These are phyloP conservation scores for Cenococcum geophilum DNA, from an alignment of 495 filamentous ascomycete genomes.

Conservation along the genomic window DNA sequence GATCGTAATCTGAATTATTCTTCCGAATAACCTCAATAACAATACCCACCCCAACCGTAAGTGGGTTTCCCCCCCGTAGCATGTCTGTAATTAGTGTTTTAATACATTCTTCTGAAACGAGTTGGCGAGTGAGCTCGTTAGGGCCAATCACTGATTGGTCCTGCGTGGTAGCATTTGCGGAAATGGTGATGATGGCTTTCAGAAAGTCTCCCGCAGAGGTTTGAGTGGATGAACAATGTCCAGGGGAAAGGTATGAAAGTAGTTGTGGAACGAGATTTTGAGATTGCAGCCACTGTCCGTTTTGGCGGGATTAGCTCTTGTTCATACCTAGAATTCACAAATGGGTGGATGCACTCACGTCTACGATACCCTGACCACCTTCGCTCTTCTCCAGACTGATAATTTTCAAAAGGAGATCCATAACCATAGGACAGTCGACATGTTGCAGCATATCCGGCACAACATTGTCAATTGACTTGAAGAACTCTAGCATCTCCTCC, in stretches of 20 bases:
- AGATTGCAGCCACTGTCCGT: conserved; percentile 76
- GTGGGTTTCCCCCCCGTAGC: conserved; percentile 86
- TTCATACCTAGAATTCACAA: background rate
- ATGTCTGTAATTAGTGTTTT: conserved; percentile 79
- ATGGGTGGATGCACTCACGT: conserved; percentile 53
- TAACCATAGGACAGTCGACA: conserved; percentile 96
- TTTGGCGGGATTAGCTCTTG: conserved; percentile 11
- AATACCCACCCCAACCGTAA: conserved; percentile 95
- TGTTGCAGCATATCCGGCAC: conserved; percentile 83
- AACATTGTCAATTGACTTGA: conserved; percentile 75
- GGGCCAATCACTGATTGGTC: conserved; percentile 97
- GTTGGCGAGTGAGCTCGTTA: conserved; percentile 90
- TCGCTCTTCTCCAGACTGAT: conserved; percentile 94
- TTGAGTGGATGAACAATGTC: conserved; percentile 79
- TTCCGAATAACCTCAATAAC: conserved; percentile 98
- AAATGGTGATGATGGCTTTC: conserved; percentile 98
- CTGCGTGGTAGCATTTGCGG: conserved; percentile 94
- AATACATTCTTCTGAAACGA: conserved; percentile 84
- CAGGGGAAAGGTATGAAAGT: conserved; percentile 76
- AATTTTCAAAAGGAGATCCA: conserved; percentile 96
- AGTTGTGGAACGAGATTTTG: conserved; percentile 85
- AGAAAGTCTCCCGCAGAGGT: conserved; percentile 97
- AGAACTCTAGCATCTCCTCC: conserved; percentile 84
- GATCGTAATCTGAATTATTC: conserved; percentile 99
- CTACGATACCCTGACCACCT: conserved; percentile 86